These are phyloP conservation scores for Aechmea fasciata DNA, from an alignment of 176 grass and related monocot genomes.

Conservation along the genomic window DNA sequence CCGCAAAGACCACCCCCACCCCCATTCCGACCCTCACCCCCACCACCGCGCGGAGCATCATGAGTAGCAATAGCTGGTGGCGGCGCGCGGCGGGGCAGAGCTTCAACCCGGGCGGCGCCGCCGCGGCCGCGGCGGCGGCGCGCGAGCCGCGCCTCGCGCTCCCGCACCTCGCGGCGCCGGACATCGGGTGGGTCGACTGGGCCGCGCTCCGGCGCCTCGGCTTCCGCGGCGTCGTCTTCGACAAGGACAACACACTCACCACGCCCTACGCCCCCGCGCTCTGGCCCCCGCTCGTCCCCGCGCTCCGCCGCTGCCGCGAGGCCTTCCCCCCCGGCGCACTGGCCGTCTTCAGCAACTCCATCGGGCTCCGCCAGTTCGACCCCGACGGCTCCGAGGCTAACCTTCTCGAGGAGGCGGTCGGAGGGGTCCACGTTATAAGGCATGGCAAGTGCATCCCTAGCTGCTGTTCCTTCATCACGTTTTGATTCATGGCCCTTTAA, in stretches of 20 bases:
- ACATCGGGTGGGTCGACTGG: slow-evolving; percentile 85
- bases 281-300: slow-evolving; percentile 50
- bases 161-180: slow-evolving; percentile 60
- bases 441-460: slow-evolving; percentile 39
- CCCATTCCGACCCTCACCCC: background rate
- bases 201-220: slow-evolving; percentile 63
- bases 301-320: slow-evolving; percentile 53
- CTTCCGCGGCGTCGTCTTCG: slow-evolving; percentile 85
- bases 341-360: slow-evolving; percentile 88
- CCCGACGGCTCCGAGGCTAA: slow-evolving; percentile 57
- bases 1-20: background rate
- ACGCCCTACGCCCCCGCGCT: slow-evolving; percentile 56
- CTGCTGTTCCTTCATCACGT: background rate
- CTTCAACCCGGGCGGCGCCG: slow-evolving; percentile 55
- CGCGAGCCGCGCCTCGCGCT: slow-evolving; percentile 62
- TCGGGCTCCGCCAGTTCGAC: slow-evolving; percentile 77
- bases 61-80: slow-evolving; percentile 25
- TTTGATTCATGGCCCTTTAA: background rate
- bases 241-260: slow-evolving; percentile 99
- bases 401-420: slow-evolving; percentile 57
- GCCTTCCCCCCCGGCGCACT: slow-evolving; percentile 57
- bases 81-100: slow-evolving; percentile 63
- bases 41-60: too few relatives aligned
- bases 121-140: slow-evolving; percentile 39
- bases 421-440: slow-evolving; percentile 77